A percentile compares a stretch with the other conserved stretches of the same genome.
Conservation (phyloP, 495 filamentous ascomycete species). For the Podospora bellae-mahoneyi region DNA sequence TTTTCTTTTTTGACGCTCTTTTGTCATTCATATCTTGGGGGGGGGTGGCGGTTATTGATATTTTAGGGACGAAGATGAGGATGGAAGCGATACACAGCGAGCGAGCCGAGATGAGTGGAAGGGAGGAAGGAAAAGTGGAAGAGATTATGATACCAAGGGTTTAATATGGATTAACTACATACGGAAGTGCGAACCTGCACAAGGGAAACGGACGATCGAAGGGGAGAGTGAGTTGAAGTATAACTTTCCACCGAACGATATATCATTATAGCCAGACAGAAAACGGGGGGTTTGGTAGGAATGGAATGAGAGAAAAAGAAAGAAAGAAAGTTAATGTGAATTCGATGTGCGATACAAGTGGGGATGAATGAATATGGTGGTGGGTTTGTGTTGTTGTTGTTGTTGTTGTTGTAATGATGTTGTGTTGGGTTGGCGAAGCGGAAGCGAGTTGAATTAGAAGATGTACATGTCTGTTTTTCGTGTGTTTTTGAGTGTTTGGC, state of each 20-base stretch:
- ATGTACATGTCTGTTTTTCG: background rate
- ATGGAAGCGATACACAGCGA: background rate
- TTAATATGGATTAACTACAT: background rate
- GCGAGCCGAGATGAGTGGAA: too few species aligned
- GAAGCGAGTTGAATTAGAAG: background rate
- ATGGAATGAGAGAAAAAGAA: background rate
- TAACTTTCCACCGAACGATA: background rate
- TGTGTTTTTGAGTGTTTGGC: background rate
- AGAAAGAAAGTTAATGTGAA: background rate
- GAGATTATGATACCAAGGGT: background rate
- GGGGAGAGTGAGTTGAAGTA: background rate
- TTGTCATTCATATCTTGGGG: background rate
- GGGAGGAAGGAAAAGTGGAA: background rate
- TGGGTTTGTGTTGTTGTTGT: background rate
- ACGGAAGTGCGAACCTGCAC: background rate
- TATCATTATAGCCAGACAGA: background rate
- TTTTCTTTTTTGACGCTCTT: constrained; percentile 7
- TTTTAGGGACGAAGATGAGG: background rate
- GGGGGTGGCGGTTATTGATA: background rate
- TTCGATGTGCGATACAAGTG: background rate
- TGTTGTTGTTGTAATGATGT: background rate
- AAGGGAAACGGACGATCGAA: background rate
- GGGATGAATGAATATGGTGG: background rate
- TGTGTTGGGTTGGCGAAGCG: background rate
- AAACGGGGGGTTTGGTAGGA: background rate